Percentiles rank a stretch among this genome's conserved stretches.
Evolutionary conservation across 176 grass and related monocot species (phyloP).

Genomic region (Bothriochloa decipiens): DNA sequence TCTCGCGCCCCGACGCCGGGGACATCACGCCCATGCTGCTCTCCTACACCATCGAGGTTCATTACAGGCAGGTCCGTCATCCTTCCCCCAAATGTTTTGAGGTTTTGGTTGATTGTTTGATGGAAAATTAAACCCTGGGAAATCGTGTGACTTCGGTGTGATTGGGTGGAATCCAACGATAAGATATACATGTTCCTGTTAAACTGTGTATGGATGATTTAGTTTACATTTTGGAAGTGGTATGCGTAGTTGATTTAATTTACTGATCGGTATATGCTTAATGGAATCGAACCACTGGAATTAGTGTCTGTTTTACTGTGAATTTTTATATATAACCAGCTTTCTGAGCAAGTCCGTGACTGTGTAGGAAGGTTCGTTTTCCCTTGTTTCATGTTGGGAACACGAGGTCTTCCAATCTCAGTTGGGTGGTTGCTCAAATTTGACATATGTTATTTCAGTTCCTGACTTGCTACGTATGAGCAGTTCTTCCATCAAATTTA

Average conservation of each 20-base stretch:
- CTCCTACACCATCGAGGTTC: constrained; percentile 91
- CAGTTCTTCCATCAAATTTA: neutral
- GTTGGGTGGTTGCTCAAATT: constrained; percentile 9
- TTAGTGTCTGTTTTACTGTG: neutral
- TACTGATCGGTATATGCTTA: neutral
- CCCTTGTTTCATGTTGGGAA: neutral
- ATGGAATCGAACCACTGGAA: neutral
- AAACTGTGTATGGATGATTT: neutral
- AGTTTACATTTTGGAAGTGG: neutral
- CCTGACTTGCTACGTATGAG: neutral
- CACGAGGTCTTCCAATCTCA: neutral
- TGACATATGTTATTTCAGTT: neutral
- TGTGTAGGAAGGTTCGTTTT: constrained; percentile 5
- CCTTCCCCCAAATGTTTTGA: neutral
- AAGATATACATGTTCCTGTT: constrained; percentile 1
- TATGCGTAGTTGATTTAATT: neutral
- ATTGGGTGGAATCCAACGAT: neutral
- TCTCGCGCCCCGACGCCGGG: constrained; percentile 82
- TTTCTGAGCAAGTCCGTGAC: neutral
- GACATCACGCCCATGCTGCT: constrained; percentile 96
- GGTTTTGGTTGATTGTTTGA: neutral
- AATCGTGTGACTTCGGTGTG: constrained; percentile 2
- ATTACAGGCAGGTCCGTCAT: constrained; percentile 83
- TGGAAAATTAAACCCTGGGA: neutral
- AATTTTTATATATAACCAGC: neutral